Base-by-base conservation (phyloP, 2,329 filamentous ascomycete species). In the Botrytis cinerea region DNA sequence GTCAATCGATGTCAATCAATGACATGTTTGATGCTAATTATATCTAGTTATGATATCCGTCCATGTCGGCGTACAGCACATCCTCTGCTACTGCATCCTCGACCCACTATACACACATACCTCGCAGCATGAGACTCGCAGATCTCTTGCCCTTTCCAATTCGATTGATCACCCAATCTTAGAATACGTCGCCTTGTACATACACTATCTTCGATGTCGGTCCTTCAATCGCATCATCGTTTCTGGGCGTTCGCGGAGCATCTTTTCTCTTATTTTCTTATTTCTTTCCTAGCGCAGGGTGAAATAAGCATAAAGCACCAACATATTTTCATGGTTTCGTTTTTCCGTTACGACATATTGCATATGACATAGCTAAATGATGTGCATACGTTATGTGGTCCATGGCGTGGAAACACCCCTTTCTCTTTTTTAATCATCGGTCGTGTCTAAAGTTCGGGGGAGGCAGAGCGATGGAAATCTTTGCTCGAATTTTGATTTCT, bases 271-370 rank as follows among this genome's bases (percentile, higher is more conserved):
- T 40, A 28, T 54, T 66, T 71, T 40, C 46, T 68, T 72, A 60
- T 72, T 72, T 72, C 70, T 68, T 72, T 72, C 70, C 70, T 72
- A 68, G 70, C 62, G 70, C 70, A 72, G 70, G 61, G 70, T 68
- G 70, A 72, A 72, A 72, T 72, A 72, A 68, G 48, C 68, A 70
- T 35, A 61, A 61, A 61, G 68, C 51, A 70, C 51, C 54, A 70
- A 63, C 18, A 28, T 32, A 18, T 63, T 16, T 71, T 40, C 32
- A 25, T 22, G 54, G 54, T 61, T 59, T 70, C 22, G 38, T 61
- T 70, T 46, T 68, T 38, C 48, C 38, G 25, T 57, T 61, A 43
- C 68, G 54, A 70, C 40, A 61, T 70, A 46, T 43, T 45, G 54
- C 51, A 70, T 70, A 59, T 45, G 51, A 70, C 28, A 59, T 69